Percentiles rank a stretch among this genome's conserved stretches.
These are phyloP conservation scores for Sporothrix brasiliensis DNA, from an alignment of 2,329 filamentous ascomycete genomes.

Conservation along the genomic window DNA sequence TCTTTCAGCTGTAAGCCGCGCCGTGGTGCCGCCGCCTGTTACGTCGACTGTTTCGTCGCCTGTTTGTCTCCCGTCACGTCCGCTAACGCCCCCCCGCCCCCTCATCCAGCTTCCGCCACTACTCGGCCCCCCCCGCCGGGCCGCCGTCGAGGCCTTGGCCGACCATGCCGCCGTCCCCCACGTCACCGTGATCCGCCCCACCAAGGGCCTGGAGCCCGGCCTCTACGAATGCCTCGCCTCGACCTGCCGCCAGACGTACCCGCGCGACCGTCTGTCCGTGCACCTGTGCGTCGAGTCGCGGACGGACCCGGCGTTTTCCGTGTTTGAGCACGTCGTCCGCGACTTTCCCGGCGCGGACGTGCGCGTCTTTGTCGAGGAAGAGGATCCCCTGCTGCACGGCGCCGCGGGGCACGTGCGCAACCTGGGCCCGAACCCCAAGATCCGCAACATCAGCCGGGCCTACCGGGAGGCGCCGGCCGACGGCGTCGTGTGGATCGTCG, in stretches of 20 bases:
- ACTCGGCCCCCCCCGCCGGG: conserved; percentile 54
- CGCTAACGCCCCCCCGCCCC: background rate
- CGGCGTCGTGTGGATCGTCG: conserved; percentile 90
- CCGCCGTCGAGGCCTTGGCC: conserved; percentile 56
- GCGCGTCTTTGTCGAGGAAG: conserved; percentile 53
- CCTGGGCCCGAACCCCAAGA: conserved; percentile 96
- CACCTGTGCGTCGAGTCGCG: conserved; percentile 78
- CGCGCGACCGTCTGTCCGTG: conserved; percentile 72
- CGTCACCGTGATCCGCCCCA: conserved; percentile 87
- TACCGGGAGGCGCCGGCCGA: conserved; percentile 85
- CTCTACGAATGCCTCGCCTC: conserved; percentile 92
- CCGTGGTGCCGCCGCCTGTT: no score
- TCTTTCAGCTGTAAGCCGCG: conserved; percentile 55
- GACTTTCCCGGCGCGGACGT: conserved; percentile 83
- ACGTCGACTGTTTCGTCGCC: no score
- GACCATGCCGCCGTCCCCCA: conserved; percentile 63
- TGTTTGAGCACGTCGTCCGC: conserved; percentile 69
- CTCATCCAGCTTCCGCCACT: conserved; percentile 54
- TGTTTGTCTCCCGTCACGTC: background rate
- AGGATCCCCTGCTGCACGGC: conserved; percentile 42
- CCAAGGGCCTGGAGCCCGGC: conserved; percentile 87
- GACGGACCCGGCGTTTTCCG: conserved; percentile 74
- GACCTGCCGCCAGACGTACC: conserved; percentile 81
- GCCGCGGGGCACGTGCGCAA: conserved; percentile 54
- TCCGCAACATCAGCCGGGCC: conserved; percentile 90